Evolutionary conservation across 2,329 filamentous ascomycete species (phyloP).

Genomic region (Neofusicoccum sp.): DNA sequence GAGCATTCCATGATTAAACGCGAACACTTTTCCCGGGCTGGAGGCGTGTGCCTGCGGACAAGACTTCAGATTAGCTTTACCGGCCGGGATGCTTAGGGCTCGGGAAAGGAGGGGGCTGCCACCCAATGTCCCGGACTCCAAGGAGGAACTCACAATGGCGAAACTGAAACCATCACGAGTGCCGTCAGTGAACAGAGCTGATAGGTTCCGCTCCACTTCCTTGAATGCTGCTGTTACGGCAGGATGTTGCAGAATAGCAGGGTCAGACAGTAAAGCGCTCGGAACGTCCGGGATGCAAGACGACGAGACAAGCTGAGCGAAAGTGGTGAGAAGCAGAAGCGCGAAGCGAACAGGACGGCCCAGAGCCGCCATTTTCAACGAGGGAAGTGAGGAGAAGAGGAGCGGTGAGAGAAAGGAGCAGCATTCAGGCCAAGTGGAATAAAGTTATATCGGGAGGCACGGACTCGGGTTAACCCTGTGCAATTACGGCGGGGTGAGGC

Average conservation of each 20-base stretch:
- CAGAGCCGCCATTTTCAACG: neutral
- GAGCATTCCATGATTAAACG: conserved; percentile 34
- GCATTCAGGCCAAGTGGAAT: neutral
- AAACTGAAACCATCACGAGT: conserved; percentile 36
- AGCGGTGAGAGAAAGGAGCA: neutral
- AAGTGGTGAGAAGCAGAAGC: neutral
- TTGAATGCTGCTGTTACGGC: conserved; percentile 30
- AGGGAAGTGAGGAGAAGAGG: neutral
- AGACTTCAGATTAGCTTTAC: neutral
- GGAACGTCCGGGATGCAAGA: conserved; percentile 34
- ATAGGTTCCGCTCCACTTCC: conserved; percentile 27
- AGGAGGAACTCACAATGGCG: conserved; percentile 30
- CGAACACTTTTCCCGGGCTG: conserved; percentile 25
- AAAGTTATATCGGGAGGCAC: neutral
- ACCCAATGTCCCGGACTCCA: neutral
- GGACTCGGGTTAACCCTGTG: neutral
- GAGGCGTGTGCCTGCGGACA: conserved; percentile 33
- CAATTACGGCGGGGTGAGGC: neutral
- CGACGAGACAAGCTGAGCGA: neutral
- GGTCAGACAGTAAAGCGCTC: conserved; percentile 26
- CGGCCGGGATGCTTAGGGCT: too few species aligned
- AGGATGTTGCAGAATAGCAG: conserved; percentile 28
- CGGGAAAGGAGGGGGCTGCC: too few species aligned
- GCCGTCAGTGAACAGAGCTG: conserved; percentile 26
- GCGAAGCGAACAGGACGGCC: neutral